These are phyloP conservation scores for Jacaranda copaia DNA, from an alignment of 257 asterid species.

Conservation along the genomic window DNA sequence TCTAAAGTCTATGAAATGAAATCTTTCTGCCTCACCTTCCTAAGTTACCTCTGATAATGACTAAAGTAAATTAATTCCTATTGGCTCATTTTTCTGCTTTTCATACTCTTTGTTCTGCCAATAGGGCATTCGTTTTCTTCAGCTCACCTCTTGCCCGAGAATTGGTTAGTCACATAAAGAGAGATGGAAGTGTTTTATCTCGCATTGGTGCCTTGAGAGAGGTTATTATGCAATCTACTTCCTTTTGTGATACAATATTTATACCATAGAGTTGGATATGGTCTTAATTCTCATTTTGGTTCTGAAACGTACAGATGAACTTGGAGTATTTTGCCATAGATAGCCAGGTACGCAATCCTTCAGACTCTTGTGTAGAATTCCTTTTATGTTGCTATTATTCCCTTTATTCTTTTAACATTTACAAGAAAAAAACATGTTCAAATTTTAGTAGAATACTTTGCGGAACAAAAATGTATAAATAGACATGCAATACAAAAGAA, in stretches of 20 bases:
- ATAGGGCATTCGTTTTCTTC: conserved; percentile 94
- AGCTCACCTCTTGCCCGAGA: conserved; percentile 92
- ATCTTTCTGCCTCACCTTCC: conserved; percentile 29
- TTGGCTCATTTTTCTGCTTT: conserved; percentile 32
- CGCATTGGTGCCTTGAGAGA: conserved; percentile 99
- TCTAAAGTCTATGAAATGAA: conserved; percentile 16
- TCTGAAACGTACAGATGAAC: conserved; percentile 83
- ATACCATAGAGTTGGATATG: conserved; percentile 36
- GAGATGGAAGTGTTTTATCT: conserved; percentile 80
- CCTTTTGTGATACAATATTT: conserved; percentile 29
- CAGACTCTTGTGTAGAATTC: conserved; percentile 21
- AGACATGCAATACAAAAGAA: conserved; percentile 21
- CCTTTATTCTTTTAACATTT: background rate
- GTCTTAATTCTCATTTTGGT: conserved; percentile 47
- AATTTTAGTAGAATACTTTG: conserved; percentile 21
- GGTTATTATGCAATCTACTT: conserved; percentile 49
- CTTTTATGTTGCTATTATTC: conserved; percentile 9
- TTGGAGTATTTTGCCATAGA: conserved; percentile 95
- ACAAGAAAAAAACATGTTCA: background rate
- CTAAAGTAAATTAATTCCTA: conserved; percentile 28
- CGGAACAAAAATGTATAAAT: conserved; percentile 21
- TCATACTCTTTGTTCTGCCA: conserved; percentile 33
- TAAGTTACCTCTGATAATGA: conserved; percentile 31
- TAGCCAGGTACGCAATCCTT: conserved; percentile 76
- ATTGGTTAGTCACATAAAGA: conserved; percentile 83